Evolutionary conservation across 208 protist genomes (phyloP).

Genomic region (Wallacemonas collosoma): DNA sequence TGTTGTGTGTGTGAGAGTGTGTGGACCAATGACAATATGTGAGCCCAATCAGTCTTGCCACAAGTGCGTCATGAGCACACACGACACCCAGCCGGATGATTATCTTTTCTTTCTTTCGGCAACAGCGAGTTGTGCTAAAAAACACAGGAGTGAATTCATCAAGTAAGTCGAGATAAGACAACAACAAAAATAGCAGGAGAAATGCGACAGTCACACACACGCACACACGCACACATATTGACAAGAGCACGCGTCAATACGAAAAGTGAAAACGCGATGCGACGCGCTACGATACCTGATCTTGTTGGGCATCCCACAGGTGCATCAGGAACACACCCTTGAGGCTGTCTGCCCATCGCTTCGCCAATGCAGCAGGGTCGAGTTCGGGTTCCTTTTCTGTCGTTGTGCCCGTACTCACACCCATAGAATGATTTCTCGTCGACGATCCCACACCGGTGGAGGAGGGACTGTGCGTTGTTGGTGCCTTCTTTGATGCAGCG

Average conservation of each 20-base stretch:
- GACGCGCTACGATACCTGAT: background rate
- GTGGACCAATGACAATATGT: too few species aligned
- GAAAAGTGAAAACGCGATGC: background rate
- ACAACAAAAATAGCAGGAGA: conserved; percentile 15
- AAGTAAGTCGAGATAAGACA: background rate
- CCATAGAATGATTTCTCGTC: too few species aligned
- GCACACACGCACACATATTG: too few species aligned
- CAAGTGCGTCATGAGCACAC: too few species aligned
- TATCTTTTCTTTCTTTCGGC: conserved; percentile 10
- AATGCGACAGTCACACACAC: background rate
- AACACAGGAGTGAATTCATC: too few species aligned
- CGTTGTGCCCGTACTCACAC: background rate
- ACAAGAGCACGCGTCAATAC: background rate
- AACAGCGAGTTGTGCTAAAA: too few species aligned
- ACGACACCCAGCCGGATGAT: too few species aligned
- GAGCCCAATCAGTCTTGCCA: too few species aligned
- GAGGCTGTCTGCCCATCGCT: conserved; percentile 6
- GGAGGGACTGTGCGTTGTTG: background rate
- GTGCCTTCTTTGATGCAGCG: conserved; percentile 13
- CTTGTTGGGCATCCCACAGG: conserved; percentile 9
- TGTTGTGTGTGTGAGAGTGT: background rate
- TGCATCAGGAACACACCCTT: conserved; percentile 14
- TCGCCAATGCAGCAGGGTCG: background rate
- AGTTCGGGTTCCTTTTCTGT: background rate
- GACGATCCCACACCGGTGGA: background rate